Evolutionary conservation across 495 filamentous ascomycete species (phyloP), one percentile per base, ranked within the genome.

Genomic region (Tuber melanosporum): DNA sequence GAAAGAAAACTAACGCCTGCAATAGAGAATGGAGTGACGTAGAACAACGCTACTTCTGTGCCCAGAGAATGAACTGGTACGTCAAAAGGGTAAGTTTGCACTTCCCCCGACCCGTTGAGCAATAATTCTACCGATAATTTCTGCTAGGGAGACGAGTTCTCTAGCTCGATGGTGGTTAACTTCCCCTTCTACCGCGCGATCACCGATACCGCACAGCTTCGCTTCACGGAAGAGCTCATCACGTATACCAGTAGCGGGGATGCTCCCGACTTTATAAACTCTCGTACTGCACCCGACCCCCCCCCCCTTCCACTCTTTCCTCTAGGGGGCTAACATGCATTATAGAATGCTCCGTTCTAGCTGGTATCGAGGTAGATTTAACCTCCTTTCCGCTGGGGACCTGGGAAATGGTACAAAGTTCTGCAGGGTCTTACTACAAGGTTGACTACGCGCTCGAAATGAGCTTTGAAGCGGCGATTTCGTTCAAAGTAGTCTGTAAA

Each of bases 21-120:
- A 62, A 62, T n/a, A 62, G 52, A 32, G 6, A 32, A 8, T 62
- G 52, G 52, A 62, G 52, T 14, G 52, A 62, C 5, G 15, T 32
- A 62, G 52, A 62, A 32, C 52, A 62, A 32, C 52, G n/a, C n/a
- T 62, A 4, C 52, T 62, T 62, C 52, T 62, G 52, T n/a, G 52
- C 52, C 12, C n/a, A 62, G 52, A 62, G n/a, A 32, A 62, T 80
- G 17, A 75, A 72, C 62, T 80, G 78, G 78, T 76, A 76, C 43
- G 79, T 80, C 22, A 80, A 73, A 36, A 75, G 75, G 43, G 78
- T 79, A 52, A 73, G 78, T 71, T 15, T 71, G 22, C 26, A 15
- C n/a, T 32, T 15, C 52, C 52, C 47, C 52, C 3, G n/a, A 62
- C 26, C 52, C n/a, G n/a, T 12, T 32, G n/a, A 32, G 52, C 52